Evolutionary conservation across 1,284 basidiomycete species (phyloP).

Genomic region (Cryptococcus hybrid): DNA sequence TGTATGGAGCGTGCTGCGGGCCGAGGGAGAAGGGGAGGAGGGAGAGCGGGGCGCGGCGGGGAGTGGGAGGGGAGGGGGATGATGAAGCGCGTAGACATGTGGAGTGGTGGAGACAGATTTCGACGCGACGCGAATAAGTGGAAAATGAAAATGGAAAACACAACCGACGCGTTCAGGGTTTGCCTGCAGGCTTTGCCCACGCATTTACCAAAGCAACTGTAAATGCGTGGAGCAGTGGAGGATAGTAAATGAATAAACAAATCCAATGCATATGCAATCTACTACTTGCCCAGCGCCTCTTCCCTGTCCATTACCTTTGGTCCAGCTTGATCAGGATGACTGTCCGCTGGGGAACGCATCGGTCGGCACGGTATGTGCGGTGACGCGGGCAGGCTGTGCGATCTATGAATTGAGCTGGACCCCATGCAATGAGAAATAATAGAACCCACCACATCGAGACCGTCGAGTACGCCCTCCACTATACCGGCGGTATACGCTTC

Average conservation of each 20-base stretch:
- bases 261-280: too few species aligned
- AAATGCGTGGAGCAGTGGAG: too few species aligned
- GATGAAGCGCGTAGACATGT: constrained; percentile 8
- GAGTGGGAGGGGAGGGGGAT: constrained; percentile 11
- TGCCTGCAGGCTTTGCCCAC: too few species aligned
- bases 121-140: background rate
- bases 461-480: constrained; percentile 95
- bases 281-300: constrained; percentile 59
- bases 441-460: constrained; percentile 77
- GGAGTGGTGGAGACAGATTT: background rate
- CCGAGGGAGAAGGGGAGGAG: constrained; percentile 44
- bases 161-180: too few species aligned
- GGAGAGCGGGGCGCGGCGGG: constrained; percentile 22
- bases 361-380: constrained; percentile 89
- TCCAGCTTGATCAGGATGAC: constrained; percentile 95
- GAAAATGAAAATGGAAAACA: too few species aligned
- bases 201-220: too few species aligned
- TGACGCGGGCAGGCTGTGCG: constrained; percentile 89
- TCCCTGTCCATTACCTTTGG: constrained; percentile 84
- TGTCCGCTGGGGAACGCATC: constrained; percentile 72
- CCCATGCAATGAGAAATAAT: background rate
- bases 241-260: too few species aligned
- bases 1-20: constrained; percentile 19
- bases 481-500: constrained; percentile 96
- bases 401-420: too few species aligned